phyloP scores from a whole-genome alignment of 441 rosid species.

The Euphorbia celastroides region DNA sequence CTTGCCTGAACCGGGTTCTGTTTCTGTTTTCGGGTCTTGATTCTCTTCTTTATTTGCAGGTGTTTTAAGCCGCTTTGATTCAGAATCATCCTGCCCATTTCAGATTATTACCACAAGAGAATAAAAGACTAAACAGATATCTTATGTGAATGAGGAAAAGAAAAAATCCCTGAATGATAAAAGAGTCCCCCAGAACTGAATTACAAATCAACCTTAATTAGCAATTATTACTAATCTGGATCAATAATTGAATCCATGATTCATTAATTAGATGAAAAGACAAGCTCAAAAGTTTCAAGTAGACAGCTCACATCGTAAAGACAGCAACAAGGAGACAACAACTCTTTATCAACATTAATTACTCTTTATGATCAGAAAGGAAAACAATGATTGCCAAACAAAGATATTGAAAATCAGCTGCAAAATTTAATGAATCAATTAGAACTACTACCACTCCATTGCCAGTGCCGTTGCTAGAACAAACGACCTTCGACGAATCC shows the following conservation, averaged over 20 bases:
- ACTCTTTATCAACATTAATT: constrained; percentile 7
- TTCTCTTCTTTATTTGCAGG: constrained; percentile 40
- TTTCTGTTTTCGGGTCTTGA: constrained; percentile 35
- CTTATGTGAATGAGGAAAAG: background rate
- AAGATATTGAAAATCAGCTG: constrained; percentile 8
- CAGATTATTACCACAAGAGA: constrained; percentile 1
- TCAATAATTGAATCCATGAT: constrained; percentile 8
- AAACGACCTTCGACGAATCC: constrained; percentile 40
- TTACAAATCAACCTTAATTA: constrained; percentile 5
- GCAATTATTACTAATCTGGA: background rate
- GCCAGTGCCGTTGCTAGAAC: constrained; percentile 41
- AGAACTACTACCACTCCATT: constrained; percentile 40
- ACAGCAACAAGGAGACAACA: constrained; percentile 7
- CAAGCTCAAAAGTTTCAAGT: constrained; percentile 2
- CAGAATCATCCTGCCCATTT: constrained; percentile 38
- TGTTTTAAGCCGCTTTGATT: constrained; percentile 43
- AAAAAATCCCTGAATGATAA: background rate
- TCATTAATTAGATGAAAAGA: constrained; percentile 1
- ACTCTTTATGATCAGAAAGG: constrained; percentile 8
- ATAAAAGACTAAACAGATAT: background rate
- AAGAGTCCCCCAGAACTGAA: background rate
- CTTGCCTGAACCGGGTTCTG: constrained; percentile 48
- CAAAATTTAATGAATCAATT: background rate
- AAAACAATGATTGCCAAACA: background rate
- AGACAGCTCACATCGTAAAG: background rate